These are phyloP conservation scores for Cladobotryum protrusum DNA, from an alignment of 2,329 filamentous ascomycete species.

Conservation along the genomic window DNA sequence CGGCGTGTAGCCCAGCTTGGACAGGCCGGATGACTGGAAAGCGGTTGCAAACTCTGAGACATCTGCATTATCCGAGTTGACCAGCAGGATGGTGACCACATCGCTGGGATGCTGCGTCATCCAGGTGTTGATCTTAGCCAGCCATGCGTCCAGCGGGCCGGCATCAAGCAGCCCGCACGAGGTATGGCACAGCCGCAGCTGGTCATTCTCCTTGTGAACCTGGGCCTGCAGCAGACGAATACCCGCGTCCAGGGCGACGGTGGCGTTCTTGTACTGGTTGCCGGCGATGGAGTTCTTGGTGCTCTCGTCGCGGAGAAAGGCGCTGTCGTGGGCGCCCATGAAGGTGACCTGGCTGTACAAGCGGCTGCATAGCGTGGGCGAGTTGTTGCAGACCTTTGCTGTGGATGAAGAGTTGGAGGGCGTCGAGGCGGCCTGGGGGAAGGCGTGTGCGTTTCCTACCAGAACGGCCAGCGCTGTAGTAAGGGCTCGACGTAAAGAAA, in stretches of 20 bases:
- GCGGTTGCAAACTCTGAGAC: conserved; percentile 48
- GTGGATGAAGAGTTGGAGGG: conserved; percentile 12
- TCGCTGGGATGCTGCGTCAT: conserved; percentile 65
- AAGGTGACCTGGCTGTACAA: conserved; percentile 72
- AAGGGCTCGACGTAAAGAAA: neutral
- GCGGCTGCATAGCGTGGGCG: conserved; percentile 62
- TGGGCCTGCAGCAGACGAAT: conserved; percentile 66
- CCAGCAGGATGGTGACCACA: conserved; percentile 67
- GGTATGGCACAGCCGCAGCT: conserved; percentile 65
- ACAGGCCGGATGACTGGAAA: conserved; percentile 54
- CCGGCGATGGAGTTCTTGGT: conserved; percentile 58
- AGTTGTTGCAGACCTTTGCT: conserved; percentile 68
- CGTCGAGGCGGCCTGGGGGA: conserved; percentile 4
- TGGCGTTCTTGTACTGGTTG: conserved; percentile 70
- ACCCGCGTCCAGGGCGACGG: conserved; percentile 62
- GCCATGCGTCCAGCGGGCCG: conserved; percentile 58
- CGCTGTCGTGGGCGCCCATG: conserved; percentile 68
- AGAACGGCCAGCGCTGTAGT: neutral
- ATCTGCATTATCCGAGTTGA: conserved; percentile 59
- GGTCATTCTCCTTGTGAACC: conserved; percentile 55
- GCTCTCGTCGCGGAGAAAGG: conserved; percentile 61
- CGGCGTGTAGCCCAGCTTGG: conserved; percentile 54
- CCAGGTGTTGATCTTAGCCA: conserved; percentile 59
- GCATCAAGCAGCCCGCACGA: conserved; percentile 62
- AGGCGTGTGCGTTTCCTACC: neutral